Base-by-base conservation (phyloP, 352 stramenopile genomes). In the Lagenidium giganteum region DNA sequence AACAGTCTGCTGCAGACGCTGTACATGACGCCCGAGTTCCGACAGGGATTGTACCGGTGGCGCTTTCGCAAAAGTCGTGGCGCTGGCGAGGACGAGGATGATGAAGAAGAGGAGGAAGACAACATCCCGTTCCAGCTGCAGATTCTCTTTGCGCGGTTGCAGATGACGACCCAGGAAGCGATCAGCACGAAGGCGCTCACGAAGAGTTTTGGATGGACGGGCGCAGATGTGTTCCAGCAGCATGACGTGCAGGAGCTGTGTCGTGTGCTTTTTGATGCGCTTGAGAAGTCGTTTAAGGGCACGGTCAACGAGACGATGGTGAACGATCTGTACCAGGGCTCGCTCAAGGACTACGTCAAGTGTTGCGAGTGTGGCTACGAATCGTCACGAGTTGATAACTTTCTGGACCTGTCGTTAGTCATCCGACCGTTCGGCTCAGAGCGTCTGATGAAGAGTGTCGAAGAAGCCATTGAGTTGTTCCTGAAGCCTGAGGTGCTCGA, bases 1-100 rank as follows among this genome's bases (percentile, higher is more conserved):
- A 97, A 97, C 61, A 93, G 75, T 34, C 54, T 97, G 32, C 67
- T 97, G 30, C 88, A 97, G 67, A 93, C 78, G 49, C 85, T 97
- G 65, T 97, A 83, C 51, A 92, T 95, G 76, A 92, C 91, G 24
- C 77, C 73, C 1, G 83, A 93, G 47, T 84, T 97, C 51, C 78
- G 87, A 7, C 69, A 85, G 38, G 69, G 83, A 39, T 59, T 94
- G 51, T 92, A 95, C 53, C 56, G 72, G 35, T 93, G 75, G 70
- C 62, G 59, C 23, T 68, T 53, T 14, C 48, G 23, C 20, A n/a
- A n/a, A n/a, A n/a, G n/a, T n/a, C n/a, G n/a, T n/a, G n/a, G n/a
- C n/a, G n/a, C n/a, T n/a, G n/a, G n/a, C 13, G 33, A 47, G 12
- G 55, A 61, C 8, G 50, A 63, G 1, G 69, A 78, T 1, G 72